These are phyloP conservation scores for Fusarium foetens DNA, from an alignment of 2,329 filamentous ascomycete genomes.

Conservation along the genomic window DNA sequence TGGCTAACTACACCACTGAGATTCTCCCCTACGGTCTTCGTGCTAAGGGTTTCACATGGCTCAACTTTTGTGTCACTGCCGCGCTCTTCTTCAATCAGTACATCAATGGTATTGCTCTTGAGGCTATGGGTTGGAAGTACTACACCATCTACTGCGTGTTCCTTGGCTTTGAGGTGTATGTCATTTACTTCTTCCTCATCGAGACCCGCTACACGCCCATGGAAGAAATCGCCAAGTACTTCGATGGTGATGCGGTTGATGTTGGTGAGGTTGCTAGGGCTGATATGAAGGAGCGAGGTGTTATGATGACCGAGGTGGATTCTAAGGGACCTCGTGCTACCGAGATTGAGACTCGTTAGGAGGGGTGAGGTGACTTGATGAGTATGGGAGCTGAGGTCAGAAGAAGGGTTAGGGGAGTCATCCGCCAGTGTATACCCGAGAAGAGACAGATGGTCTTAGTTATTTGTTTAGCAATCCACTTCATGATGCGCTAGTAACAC, in stretches of 20 bases:
- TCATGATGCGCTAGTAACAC: no score
- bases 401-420: no score
- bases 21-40: conserved; percentile 41
- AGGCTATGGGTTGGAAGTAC: conserved; percentile 31
- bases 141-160: conserved; percentile 29
- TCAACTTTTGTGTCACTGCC: conserved; percentile 29
- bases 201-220: conserved; percentile 18
- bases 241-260: conserved; percentile 13
- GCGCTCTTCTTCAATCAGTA: conserved; percentile 36
- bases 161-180: conserved; percentile 14
- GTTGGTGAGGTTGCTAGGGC: conserved; percentile 17
- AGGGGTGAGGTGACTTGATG: accelerated
- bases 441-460: accelerated
- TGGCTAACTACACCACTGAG: conserved; percentile 41
- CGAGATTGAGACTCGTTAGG: neutral
- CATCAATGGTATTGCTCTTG: conserved; percentile 28
- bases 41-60: conserved; percentile 32
- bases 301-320: neutral
- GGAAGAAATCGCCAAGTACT: conserved; percentile 22
- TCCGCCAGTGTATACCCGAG: neutral
- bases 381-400: accelerated
- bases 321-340: conserved; percentile 1
- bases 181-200: conserved; percentile 31
- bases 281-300: conserved; percentile 15
- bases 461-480: neutral